Base-by-base conservation (phyloP, 139 green algal species). In the Parachlorella kessleri region DNA sequence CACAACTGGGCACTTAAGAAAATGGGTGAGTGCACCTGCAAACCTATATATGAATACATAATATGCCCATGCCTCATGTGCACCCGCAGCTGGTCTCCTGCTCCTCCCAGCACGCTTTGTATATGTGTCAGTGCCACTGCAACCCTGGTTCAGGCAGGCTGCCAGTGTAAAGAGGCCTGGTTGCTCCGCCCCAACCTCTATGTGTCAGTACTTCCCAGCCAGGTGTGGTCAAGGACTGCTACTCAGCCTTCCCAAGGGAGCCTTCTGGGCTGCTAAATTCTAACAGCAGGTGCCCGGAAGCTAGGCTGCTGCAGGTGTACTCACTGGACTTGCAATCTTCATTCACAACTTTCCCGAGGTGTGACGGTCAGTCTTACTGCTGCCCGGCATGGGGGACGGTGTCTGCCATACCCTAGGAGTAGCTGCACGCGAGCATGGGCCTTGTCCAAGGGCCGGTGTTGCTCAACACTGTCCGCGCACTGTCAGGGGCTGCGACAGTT, bases 331-430 rank as follows among this genome's bases (percentile, higher is more conserved):
- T 33, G 87, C 87, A 3, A 90, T 92, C 70, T 86, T 74, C 33
- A 66, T 94, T 21, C 90, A 94, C 83, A 94, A 94, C 78, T 93
- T 94, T 65, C 90, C 90, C 7, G 90, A 94, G n/a, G n/a, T n/a
- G n/a, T n/a, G n/a, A n/a, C n/a, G n/a, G n/a, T n/a, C n/a, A n/a
- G n/a, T n/a, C n/a, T n/a, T n/a, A n/a, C n/a, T n/a, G n/a, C n/a
- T n/a, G n/a, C n/a, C n/a, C n/a, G n/a, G n/a, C n/a, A n/a, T n/a
- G n/a, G n/a, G n/a, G n/a, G n/a, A n/a, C n/a, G n/a, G n/a, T n/a
- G n/a, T n/a, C n/a, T n/a, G n/a, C n/a, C n/a, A n/a, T n/a, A n/a
- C n/a, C n/a, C n/a, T n/a, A n/a, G n/a, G n/a, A n/a, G n/a, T n/a
- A n/a, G n/a, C n/a, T n/a, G n/a, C n/a, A n/a, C n/a, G n/a, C n/a